phyloP scores from a whole-genome alignment of 164 flowering plant genomes.

The Macadamia integrifolia region DNA sequence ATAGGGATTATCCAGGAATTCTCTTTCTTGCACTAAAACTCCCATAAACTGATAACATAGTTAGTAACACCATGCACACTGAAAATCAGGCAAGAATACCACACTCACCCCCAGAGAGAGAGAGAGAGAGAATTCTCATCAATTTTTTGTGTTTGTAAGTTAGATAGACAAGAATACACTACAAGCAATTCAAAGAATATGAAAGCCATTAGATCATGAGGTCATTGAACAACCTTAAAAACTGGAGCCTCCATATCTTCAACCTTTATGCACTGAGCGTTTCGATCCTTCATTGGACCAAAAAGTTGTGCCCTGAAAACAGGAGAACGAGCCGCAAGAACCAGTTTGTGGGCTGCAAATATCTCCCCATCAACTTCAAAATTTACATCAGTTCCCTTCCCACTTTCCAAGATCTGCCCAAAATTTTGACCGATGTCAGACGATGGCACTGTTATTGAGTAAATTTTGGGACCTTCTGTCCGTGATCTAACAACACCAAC shows the following conservation, averaged over 20 bases:
- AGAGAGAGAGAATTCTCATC: no score
- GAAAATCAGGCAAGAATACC: no score
- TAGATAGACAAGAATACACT: no score
- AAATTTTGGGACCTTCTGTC: constrained; percentile 79
- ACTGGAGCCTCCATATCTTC: constrained; percentile 87
- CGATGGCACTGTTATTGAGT: constrained; percentile 58
- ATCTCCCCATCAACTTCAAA: constrained; percentile 77
- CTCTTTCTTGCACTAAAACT: no score
- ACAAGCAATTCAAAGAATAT: no score
- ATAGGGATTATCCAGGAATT: no score
- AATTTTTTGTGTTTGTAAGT: no score
- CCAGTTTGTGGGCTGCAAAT: constrained; percentile 73
- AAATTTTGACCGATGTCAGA: constrained; percentile 66
- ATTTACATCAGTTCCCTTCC: constrained; percentile 61
- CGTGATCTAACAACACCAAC: constrained; percentile 83
- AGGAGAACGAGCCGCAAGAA: constrained; percentile 88
- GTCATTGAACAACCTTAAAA: constrained; percentile 52
- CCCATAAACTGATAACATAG: no score
- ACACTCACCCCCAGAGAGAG: no score
- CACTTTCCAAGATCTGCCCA: constrained; percentile 75
- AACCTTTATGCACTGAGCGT: constrained; percentile 41
- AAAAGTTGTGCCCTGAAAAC: constrained; percentile 90
- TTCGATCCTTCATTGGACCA: constrained; percentile 55
- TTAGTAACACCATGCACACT: no score
- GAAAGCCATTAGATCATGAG: no score